A percentile compares a stretch with the other conserved stretches of the same genome.
These are phyloP conservation scores for Schwanniomyces occidentalis DNA, from an alignment of 805 yeast species.

Conservation along the genomic window DNA sequence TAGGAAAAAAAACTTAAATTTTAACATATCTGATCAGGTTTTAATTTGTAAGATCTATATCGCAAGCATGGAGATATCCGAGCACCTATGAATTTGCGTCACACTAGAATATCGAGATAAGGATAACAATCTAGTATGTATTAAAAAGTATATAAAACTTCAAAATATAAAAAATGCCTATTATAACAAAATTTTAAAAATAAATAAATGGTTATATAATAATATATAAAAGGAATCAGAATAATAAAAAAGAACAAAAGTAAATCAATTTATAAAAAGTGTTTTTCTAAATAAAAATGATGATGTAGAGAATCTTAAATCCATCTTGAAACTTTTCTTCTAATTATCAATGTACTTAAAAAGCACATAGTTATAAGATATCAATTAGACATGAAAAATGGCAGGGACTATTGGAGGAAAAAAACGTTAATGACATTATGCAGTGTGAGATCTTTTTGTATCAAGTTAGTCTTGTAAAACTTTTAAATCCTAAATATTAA, in stretches of 20 bases:
- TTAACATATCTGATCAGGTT: no score
- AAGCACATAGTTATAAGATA: constrained; percentile 1
- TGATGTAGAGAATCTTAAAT: no score
- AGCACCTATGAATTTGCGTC: no score
- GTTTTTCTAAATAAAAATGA: background rate
- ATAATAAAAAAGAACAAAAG: constrained; percentile 1
- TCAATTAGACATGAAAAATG: background rate
- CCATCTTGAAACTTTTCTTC: background rate
- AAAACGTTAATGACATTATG: constrained; percentile 7
- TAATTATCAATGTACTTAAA: background rate
- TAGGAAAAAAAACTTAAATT: no score
- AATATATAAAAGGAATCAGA: constrained; percentile 3
- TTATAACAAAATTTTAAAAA: constrained; percentile 4
- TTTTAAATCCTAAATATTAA: constrained; percentile 26
- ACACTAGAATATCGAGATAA: no score
- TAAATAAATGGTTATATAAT: constrained; percentile 5
- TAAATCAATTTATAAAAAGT: background rate
- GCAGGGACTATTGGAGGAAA: background rate
- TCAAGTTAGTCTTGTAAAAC: background rate
- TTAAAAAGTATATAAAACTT: constrained; percentile 5
- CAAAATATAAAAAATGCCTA: constrained; percentile 8
- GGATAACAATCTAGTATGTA: no score
- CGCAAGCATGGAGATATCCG: no score
- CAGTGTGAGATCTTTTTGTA: constrained; percentile 6
- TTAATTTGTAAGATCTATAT: no score